phyloP scores from a whole-genome alignment of 1,284 basidiomycete genomes.

The Athelia psychrophila region DNA sequence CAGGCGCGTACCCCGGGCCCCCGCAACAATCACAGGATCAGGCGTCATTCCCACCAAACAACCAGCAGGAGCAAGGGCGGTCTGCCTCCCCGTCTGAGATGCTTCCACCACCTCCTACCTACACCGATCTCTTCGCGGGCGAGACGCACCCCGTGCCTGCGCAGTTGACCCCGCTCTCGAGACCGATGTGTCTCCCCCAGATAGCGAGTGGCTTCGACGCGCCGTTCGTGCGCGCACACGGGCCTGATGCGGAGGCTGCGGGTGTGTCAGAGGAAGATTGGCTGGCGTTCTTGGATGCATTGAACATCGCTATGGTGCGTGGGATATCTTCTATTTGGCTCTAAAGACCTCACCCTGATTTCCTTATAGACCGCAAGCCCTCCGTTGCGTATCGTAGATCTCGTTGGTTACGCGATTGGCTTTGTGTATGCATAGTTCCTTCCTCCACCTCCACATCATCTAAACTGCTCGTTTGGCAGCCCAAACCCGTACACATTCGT shows the following conservation, averaged over 20 bases:
- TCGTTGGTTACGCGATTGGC: constrained; percentile 12
- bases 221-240: background rate
- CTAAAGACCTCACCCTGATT: background rate
- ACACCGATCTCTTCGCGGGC: too few relatives aligned
- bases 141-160: too few relatives aligned
- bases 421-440: constrained; percentile 10
- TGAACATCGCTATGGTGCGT: constrained; percentile 10
- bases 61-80: too few relatives aligned
- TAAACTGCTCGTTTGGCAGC: constrained; percentile 3
- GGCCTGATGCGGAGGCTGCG: background rate
- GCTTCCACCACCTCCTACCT: too few relatives aligned
- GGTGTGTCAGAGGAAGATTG: background rate
- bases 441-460: background rate
- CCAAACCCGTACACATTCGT: constrained; percentile 10
- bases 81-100: too few relatives aligned
- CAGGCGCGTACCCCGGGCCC: too few relatives aligned
- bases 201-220: background rate
- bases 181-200: background rate
- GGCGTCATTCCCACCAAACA: too few relatives aligned
- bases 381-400: constrained; percentile 13
- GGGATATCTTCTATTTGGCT: background rate
- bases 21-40: too few relatives aligned
- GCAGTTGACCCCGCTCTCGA: too few relatives aligned
- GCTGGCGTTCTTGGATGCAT: constrained; percentile 3
- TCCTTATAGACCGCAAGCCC: constrained; percentile 9